Conservation (phyloP, 768 basidiomycete species). For the Rubroboletus satanas region DNA sequence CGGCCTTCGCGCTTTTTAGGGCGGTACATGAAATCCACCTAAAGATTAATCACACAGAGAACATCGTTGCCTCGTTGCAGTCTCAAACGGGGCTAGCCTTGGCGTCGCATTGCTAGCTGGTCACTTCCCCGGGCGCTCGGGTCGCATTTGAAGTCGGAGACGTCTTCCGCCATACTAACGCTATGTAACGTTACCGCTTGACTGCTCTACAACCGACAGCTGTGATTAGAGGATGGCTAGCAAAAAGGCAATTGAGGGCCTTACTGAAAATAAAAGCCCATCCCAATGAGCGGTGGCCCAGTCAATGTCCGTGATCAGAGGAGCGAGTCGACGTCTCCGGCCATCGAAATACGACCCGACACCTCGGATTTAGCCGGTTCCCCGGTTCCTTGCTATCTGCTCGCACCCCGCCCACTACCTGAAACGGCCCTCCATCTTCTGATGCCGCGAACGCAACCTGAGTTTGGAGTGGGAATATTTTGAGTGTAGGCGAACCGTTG, state of each 20-base stretch:
- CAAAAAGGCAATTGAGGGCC: too few species aligned
- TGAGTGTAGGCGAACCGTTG: neutral
- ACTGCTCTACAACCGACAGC: too few species aligned
- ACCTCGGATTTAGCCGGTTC: neutral
- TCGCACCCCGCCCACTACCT: neutral
- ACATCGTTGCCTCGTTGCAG: neutral
- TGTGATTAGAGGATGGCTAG: too few species aligned
- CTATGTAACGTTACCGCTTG: too few species aligned
- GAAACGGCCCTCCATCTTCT: neutral
- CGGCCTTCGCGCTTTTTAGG: neutral
- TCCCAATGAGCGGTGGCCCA: neutral
- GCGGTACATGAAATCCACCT: neutral
- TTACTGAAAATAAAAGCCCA: too few species aligned
- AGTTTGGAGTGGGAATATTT: neutral
- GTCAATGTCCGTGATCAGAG: neutral
- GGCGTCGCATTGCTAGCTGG: neutral
- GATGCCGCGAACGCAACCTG: neutral
- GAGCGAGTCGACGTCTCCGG: neutral
- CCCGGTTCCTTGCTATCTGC: constrained; percentile 2
- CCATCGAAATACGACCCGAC: neutral
- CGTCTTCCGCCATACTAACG: neutral
- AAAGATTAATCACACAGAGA: neutral
- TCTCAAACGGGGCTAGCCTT: too few species aligned
- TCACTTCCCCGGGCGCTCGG: neutral
- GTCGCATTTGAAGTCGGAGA: neutral